Evolutionary conservation across 2,329 filamentous ascomycete genomes (phyloP).

Genomic region (Aspergillus versicolor): DNA sequence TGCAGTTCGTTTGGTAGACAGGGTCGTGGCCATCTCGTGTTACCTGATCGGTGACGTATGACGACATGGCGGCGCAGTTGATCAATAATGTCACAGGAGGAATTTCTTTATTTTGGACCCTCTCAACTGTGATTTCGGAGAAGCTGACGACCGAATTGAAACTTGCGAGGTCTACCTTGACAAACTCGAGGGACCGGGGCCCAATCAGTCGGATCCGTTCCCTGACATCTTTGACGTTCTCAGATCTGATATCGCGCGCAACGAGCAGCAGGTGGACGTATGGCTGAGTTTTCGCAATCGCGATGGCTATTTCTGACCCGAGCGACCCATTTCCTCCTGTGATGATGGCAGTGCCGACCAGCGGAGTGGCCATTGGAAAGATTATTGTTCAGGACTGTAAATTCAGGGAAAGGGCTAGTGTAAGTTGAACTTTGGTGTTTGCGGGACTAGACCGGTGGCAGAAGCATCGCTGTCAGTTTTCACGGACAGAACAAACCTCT

Average conservation of each 20-base stretch:
- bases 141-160: conserved; percentile 34
- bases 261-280: conserved; percentile 35
- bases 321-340: conserved; percentile 37
- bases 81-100: conserved; percentile 35
- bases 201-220: conserved; percentile 33
- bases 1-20: conserved; percentile 38
- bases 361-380: conserved; percentile 31
- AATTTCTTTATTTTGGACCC: conserved; percentile 34
- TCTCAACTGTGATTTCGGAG: conserved; percentile 31
- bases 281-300: conserved; percentile 37
- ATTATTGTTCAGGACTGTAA: background rate
- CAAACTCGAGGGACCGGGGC: conserved; percentile 34
- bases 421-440: background rate
- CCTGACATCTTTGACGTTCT: conserved; percentile 28
- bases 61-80: conserved; percentile 34
- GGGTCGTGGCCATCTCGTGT: conserved; percentile 36
- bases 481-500: background rate
- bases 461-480: background rate
- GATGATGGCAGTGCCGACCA: conserved; percentile 37
- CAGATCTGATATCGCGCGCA: conserved; percentile 29
- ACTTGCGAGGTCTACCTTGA: conserved; percentile 30
- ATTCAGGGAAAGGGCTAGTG: background rate
- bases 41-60: conserved; percentile 31
- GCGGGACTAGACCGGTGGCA: background rate
- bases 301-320: conserved; percentile 36